A percentile compares a stretch with the other conserved stretches of the same genome.
Conservation (phyloP, 352 stramenopile species). For the Plasmopara halstedii region DNA sequence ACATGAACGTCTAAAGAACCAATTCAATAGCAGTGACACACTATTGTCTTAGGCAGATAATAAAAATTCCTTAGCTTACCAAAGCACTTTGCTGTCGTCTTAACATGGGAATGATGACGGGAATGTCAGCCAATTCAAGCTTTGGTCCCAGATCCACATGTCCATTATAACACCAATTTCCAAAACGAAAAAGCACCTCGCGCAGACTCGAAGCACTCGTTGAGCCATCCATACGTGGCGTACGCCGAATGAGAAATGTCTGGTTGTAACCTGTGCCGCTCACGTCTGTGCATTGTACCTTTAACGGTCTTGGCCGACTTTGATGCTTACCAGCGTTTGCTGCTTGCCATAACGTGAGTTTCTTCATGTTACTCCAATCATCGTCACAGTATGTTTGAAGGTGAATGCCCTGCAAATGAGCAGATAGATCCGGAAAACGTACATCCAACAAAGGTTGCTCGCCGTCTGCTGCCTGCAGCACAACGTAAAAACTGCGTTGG, state of each 20-base stretch:
- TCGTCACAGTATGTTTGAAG: slow-evolving; percentile 75
- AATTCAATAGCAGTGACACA: neutral
- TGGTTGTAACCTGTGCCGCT: slow-evolving; percentile 77
- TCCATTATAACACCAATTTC: slow-evolving; percentile 93
- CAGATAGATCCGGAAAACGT: slow-evolving; percentile 88
- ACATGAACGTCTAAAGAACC: slow-evolving; percentile 79
- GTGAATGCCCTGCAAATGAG: slow-evolving; percentile 84
- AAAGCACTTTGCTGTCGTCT: slow-evolving; percentile 89
- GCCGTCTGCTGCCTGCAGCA: slow-evolving; percentile 82
- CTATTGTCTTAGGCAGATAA: neutral
- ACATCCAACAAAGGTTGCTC: slow-evolving; percentile 93
- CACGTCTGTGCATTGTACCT: slow-evolving; percentile 79
- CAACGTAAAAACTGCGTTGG: slow-evolving; percentile 86
- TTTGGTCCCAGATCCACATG: slow-evolving; percentile 87
- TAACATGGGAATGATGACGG: slow-evolving; percentile 91
- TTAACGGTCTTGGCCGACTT: slow-evolving; percentile 67
- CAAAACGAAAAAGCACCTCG: slow-evolving; percentile 93
- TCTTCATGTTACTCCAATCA: slow-evolving; percentile 85
- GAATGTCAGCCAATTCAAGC: slow-evolving; percentile 86
- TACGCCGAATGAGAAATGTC: slow-evolving; percentile 78
- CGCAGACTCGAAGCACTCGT: slow-evolving; percentile 44
- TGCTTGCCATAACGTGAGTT: slow-evolving; percentile 89
- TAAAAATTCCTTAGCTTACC: slow-evolving; percentile 20
- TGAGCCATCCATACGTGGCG: slow-evolving; percentile 26
- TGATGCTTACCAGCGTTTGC: slow-evolving; percentile 43